Conservation (phyloP, 805 yeast genomes). For the Jamesozyma spencerorum region DNA sequence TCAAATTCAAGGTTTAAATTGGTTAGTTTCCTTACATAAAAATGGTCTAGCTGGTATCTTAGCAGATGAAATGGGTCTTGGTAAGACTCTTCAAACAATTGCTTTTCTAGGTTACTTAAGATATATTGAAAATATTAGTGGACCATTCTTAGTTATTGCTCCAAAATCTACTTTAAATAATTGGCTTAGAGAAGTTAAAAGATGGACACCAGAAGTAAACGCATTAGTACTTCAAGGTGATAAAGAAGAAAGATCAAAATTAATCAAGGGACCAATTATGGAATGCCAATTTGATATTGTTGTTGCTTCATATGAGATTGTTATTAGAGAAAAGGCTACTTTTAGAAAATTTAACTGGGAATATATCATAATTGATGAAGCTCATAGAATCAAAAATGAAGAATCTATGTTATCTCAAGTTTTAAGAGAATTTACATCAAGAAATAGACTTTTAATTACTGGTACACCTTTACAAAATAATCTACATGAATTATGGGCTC, state of each 20-base stretch:
- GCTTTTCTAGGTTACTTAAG: constrained; percentile 66
- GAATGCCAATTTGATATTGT: constrained; percentile 64
- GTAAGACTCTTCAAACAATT: constrained; percentile 73
- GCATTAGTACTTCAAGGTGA: constrained; percentile 67
- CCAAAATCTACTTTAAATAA: constrained; percentile 77
- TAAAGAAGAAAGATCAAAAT: constrained; percentile 53
- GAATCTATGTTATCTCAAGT: constrained; percentile 65
- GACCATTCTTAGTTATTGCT: constrained; percentile 69
- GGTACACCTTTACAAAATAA: constrained; percentile 82
- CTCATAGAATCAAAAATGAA: constrained; percentile 75
- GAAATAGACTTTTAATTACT: constrained; percentile 61
- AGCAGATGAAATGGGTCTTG: constrained; percentile 84
- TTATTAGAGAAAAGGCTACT: constrained; percentile 61
- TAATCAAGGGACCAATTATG: constrained; percentile 43
- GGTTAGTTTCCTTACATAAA: constrained; percentile 64
- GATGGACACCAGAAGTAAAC: constrained; percentile 73
- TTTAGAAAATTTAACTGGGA: constrained; percentile 65
- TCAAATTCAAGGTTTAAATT: constrained; percentile 73
- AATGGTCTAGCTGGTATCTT: constrained; percentile 65
- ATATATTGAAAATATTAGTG: constrained; percentile 47
- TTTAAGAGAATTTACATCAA: constrained; percentile 60
- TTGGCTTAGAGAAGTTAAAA: constrained; percentile 69
- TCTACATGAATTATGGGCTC: constrained; percentile 74
- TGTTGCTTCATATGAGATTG: constrained; percentile 66
- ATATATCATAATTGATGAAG: constrained; percentile 69